phyloP scores from a whole-genome alignment of 345 rosid genomes.

The Kandelia obovata region DNA sequence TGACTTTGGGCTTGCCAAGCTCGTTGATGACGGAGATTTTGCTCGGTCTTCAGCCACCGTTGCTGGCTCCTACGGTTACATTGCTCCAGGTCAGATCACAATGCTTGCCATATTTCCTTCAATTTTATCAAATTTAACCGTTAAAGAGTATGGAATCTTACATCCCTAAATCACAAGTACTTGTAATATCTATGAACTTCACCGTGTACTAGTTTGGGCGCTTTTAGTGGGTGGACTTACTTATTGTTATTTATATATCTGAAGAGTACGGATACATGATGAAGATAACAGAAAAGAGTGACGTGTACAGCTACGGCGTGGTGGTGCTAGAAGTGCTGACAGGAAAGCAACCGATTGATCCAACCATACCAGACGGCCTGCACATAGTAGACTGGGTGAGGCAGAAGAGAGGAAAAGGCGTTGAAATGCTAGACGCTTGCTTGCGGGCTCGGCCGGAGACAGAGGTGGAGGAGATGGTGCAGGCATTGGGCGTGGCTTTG shows the following conservation, averaged over 20 bases:
- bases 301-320: constrained; percentile 91
- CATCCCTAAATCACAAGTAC: not conserved
- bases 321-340: constrained; percentile 81
- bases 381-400: constrained; percentile 90
- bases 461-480: constrained; percentile 78
- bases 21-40: constrained; percentile 80
- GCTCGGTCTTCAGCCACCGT: constrained; percentile 77
- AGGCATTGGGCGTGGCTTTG: constrained; percentile 67
- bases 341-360: constrained; percentile 92
- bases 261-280: constrained; percentile 89
- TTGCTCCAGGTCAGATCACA: constrained; percentile 72
- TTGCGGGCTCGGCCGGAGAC: constrained; percentile 46
- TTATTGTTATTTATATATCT: not conserved
- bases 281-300: constrained; percentile 97
- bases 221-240: too few relatives aligned
- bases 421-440: constrained; percentile 61
- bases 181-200: not conserved
- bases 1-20: constrained; percentile 95
- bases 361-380: constrained; percentile 77
- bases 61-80: constrained; percentile 92
- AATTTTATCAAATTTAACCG: not conserved
- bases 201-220: too few relatives aligned
- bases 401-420: constrained; percentile 44
- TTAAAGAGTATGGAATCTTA: not conserved
- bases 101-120: not conserved